These are phyloP conservation scores for slime mould (Dictyostelium discoideum) DNA, from an alignment of 78 protist genomes.

Conservation along the genomic window DNA sequence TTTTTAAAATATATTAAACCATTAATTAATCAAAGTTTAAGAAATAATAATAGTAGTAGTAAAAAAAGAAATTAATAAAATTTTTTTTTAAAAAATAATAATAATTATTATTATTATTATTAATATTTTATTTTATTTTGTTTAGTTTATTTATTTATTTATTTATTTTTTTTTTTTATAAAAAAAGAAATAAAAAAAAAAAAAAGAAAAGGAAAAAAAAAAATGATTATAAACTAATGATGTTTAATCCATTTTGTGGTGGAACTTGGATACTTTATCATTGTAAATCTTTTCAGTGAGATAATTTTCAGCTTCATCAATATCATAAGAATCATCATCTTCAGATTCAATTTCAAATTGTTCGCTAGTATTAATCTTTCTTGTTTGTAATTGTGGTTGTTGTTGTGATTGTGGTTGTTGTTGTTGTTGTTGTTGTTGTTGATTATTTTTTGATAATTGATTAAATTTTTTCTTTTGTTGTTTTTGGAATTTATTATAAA, in stretches of 20 bases:
- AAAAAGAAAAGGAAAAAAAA: background rate
- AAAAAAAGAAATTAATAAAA: background rate
- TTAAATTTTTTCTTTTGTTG: background rate
- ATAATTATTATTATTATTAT: background rate
- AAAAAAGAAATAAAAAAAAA: background rate
- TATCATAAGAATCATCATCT: background rate
- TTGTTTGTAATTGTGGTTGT: background rate
- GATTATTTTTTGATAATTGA: background rate
- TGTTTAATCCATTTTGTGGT: background rate
- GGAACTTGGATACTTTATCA: background rate
- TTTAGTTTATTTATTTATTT: background rate
- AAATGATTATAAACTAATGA: no score
- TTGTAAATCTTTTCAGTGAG: background rate
- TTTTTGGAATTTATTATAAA: background rate
- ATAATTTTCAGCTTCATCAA: background rate
- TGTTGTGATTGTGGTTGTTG: background rate
- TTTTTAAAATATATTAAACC: conserved; percentile 7
- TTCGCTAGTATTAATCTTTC: conserved; percentile 1
- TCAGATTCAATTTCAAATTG: conserved; percentile 9
- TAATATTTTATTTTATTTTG: no score
- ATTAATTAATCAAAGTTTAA: background rate
- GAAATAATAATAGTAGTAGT: background rate
- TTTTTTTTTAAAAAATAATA: background rate
- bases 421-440: background rate
- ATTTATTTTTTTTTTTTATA: background rate